Base-by-base conservation (phyloP, 768 basidiomycete species). In the Strobilomyces confusus region DNA sequence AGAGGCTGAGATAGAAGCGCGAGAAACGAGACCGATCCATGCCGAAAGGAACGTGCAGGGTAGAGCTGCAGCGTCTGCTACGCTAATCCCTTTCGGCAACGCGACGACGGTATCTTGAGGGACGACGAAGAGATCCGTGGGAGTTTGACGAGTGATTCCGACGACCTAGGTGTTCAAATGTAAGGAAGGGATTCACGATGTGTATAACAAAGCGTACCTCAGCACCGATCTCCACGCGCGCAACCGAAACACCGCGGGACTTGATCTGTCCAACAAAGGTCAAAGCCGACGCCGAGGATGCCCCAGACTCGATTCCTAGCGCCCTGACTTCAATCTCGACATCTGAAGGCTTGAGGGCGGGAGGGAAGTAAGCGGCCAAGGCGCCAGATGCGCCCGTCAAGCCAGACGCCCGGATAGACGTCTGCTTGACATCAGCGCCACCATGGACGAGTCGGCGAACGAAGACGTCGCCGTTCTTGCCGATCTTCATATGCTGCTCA, bases 361-460 rank as follows among this genome's bases (percentile, higher is more conserved):
- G 61, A 9, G 57, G 64, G 48, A 65, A 65, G 45, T 52, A 55
- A 13, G 63, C 61, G 1, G 61, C 55, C 22, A 63, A n/a, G 5
- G 55, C 12, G 15, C 61, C 56, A 0, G 58, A 60, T 11, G 30
- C 32, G 0, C 48, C 57, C 0, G 56, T 54, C 48, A 61, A 51
- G 1, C 58, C 58, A 29, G 52, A 33, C 12, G 63, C 63, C 46
- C 48, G 47, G 9, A 63, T 52, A 9, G 44, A 12, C 7, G 26
- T 9, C 25, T 53, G 41, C 13, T 63, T 68, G 9, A 69, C 51
- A 3, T 64, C 62, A 0, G 55, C 45, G n/a, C 60, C 48, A 12
- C 64, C 67, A 14, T 70, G 57, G 9, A 71, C 61, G 17, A 69
- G 58, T 33, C 69, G 55, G 36, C 66, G 64, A 45, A 70, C 69